phyloP scores from a whole-genome alignment of 2,329 filamentous ascomycete species.

The Aulographum hederae region DNA sequence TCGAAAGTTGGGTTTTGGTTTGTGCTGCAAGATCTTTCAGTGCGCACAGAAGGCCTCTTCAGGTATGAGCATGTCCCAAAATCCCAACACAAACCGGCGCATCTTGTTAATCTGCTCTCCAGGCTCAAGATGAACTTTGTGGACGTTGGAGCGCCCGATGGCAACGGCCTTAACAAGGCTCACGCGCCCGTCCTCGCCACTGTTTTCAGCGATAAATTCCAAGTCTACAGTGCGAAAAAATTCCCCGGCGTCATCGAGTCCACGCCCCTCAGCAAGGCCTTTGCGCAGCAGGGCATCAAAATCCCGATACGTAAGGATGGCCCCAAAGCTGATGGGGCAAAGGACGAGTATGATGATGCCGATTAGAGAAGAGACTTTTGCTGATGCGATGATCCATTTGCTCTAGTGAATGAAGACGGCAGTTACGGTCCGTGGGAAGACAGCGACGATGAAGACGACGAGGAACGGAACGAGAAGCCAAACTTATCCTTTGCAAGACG shows the following conservation, averaged over 20 bases:
- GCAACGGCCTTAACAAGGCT: conserved; percentile 46
- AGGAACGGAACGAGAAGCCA: too few species aligned
- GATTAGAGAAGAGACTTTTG: conserved; percentile 13
- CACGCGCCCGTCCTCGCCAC: conserved; percentile 69
- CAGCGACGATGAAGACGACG: too few species aligned
- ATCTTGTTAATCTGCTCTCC: too few species aligned
- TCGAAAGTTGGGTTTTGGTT: conserved; percentile 91
- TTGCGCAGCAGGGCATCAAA: conserved; percentile 87
- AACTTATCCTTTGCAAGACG: too few species aligned
- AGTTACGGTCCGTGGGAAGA: too few species aligned
- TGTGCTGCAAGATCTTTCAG: conserved; percentile 84
- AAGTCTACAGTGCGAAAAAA: conserved; percentile 92
- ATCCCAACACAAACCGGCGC: background rate
- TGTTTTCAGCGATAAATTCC: conserved; percentile 75
- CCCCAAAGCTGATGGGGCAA: conserved; percentile 24
- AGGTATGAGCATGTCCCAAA: conserved; percentile 50
- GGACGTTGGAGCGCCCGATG: conserved; percentile 47
- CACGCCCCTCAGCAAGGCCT: conserved; percentile 77
- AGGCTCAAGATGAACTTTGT: conserved; percentile 62
- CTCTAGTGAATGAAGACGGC: too few species aligned
- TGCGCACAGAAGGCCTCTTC: conserved; percentile 81
- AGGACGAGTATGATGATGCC: conserved; percentile 25
- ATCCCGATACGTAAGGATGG: conserved; percentile 90
- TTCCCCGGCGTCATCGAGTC: conserved; percentile 96
- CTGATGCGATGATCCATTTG: too few species aligned